phyloP scores from a whole-genome alignment of 495 filamentous ascomycete species.

The Cenococcum geophilum region DNA sequence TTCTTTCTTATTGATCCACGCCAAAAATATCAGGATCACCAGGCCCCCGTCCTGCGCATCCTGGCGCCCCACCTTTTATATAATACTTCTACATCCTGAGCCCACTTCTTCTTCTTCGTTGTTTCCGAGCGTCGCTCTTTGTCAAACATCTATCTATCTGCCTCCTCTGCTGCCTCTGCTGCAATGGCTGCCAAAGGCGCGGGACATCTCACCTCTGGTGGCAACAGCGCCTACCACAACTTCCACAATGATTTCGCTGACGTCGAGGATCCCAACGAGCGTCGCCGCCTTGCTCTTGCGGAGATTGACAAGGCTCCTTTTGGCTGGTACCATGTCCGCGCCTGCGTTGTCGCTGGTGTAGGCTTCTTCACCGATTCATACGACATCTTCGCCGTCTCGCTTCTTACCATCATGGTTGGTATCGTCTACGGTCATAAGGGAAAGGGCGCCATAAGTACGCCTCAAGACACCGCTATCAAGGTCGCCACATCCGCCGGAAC shows the following conservation, averaged over 20 bases:
- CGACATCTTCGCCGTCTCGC: conserved; percentile 76
- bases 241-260: conserved; percentile 42
- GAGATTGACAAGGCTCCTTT: conserved; percentile 77
- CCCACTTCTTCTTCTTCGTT: background rate
- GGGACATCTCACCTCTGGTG: conserved; percentile 16
- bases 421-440: conserved; percentile 63
- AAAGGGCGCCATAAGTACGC: conserved; percentile 45
- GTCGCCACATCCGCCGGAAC: conserved; percentile 79
- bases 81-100: background rate
- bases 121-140: background rate
- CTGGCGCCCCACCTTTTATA: no score
- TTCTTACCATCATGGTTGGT: conserved; percentile 55
- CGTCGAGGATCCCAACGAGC: conserved; percentile 65
- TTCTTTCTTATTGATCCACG: no score
- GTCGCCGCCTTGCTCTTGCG: conserved; percentile 65
- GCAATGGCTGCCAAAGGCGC: conserved; percentile 10
- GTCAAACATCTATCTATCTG: background rate
- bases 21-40: no score
- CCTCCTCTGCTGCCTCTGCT: background rate
- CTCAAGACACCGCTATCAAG: conserved; percentile 75
- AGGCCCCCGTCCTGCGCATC: no score
- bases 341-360: conserved; percentile 70
- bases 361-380: conserved; percentile 82
- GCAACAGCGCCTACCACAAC: conserved; percentile 32
- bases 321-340: conserved; percentile 72